Evolutionary conservation across 2,329 filamentous ascomycete species (phyloP).

Genomic region (Sporothrix pallida): DNA sequence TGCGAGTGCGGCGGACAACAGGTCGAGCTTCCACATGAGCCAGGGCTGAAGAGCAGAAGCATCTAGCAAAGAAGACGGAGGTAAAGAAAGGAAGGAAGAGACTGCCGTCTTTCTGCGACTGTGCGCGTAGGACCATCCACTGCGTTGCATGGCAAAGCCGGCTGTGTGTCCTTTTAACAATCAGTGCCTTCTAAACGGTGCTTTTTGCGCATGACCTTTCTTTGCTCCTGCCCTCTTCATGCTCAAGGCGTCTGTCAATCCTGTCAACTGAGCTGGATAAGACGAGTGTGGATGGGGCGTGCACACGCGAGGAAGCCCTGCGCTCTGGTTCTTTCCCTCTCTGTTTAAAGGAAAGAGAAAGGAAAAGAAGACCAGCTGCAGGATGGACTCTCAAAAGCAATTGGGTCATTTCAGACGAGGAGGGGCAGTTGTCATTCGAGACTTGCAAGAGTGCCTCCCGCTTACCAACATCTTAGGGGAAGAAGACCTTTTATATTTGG

Average conservation of each 20-base stretch:
- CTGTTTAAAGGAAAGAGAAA: no score
- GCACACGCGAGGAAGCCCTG: constrained; percentile 29
- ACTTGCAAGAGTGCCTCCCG: constrained; percentile 55
- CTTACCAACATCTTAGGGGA: constrained; percentile 53
- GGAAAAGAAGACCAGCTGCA: neutral
- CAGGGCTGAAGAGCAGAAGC: neutral
- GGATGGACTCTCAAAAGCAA: constrained; percentile 37
- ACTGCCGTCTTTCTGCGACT: no score
- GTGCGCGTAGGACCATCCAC: neutral
- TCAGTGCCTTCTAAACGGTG: neutral
- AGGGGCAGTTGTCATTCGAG: constrained; percentile 47
- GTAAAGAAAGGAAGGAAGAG: neutral
- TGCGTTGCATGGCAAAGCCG: constrained; percentile 1
- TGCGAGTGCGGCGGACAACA: constrained; percentile 17
- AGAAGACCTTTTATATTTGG: constrained; percentile 63
- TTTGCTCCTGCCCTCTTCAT: neutral
- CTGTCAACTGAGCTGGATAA: constrained; percentile 1
- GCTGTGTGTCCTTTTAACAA: neutral
- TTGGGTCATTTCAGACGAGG: constrained; percentile 38
- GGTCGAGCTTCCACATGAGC: neutral
- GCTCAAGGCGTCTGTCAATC: constrained; percentile 11
- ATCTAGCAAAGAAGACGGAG: neutral
- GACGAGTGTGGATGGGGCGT: constrained; percentile 24
- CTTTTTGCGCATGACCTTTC: neutral
- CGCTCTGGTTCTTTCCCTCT: neutral